A percentile compares a stretch with the other conserved stretches of the same genome.
Conservation (phyloP, 805 yeast genomes). For the Myxozyma melibiosi region DNA sequence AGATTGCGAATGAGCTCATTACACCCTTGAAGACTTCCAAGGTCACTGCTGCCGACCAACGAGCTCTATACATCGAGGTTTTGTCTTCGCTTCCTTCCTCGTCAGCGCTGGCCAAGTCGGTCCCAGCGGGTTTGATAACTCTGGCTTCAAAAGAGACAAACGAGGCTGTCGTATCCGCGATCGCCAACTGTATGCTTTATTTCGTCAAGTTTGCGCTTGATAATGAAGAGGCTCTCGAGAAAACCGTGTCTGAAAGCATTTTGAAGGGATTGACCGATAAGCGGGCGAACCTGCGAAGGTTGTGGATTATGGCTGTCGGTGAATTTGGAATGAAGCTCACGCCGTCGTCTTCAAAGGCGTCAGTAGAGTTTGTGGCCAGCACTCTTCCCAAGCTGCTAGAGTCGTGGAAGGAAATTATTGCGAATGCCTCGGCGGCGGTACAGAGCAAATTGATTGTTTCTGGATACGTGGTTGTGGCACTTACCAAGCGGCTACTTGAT, state of each 20-base stretch:
- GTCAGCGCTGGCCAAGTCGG: slow-evolving; percentile 42
- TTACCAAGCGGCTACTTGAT: slow-evolving; percentile 33
- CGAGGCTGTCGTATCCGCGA: slow-evolving; percentile 58
- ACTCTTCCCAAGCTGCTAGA: slow-evolving; percentile 38
- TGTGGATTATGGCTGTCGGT: slow-evolving; percentile 66
- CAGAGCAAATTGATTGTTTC: slow-evolving; percentile 56
- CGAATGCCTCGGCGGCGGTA: slow-evolving; percentile 57
- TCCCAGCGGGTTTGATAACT: slow-evolving; percentile 52
- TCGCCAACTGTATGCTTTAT: slow-evolving; percentile 53
- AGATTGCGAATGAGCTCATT: slow-evolving; percentile 55
- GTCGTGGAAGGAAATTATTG: slow-evolving; percentile 50
- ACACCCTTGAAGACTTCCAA: slow-evolving; percentile 59
- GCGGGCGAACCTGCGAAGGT: slow-evolving; percentile 60
- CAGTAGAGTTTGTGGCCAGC: slow-evolving; percentile 32
- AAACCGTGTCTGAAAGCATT: slow-evolving; percentile 42
- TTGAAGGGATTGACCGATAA: slow-evolving; percentile 67
- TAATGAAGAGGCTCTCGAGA: slow-evolving; percentile 34
- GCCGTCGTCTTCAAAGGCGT: slow-evolving; percentile 6
- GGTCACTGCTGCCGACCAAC: slow-evolving; percentile 65
- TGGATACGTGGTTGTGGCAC: slow-evolving; percentile 53
- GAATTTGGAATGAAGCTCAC: slow-evolving; percentile 35
- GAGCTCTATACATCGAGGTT: slow-evolving; percentile 53
- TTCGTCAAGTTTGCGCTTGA: slow-evolving; percentile 47
- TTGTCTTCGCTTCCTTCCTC: slow-evolving; percentile 44
- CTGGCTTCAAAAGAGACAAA: slow-evolving; percentile 74